Base-by-base conservation (phyloP, 352 stramenopile species). In the Peronospora farinosa region DNA sequence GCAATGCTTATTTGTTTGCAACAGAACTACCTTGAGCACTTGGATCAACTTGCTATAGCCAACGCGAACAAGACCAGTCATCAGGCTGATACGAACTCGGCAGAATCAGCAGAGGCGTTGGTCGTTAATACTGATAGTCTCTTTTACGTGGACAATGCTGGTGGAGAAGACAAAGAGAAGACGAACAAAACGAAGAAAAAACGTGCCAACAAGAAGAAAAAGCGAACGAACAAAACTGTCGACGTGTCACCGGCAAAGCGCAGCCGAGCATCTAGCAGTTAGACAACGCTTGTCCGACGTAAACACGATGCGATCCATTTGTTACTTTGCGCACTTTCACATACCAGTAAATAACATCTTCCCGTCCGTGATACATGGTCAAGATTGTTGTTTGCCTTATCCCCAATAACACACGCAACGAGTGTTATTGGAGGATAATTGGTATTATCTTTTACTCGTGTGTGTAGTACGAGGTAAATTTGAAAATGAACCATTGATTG, bases 71-170 rank as follows among this genome's bases (percentile, higher is more conserved):
- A 58, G 27, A 44, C 21, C 23, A 58, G 11, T 44, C 27, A 13
- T 44, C 27, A 15, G 30, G 42, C 12, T 41, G 39, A 33, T 41
- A 10, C 31, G 16, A 47, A 43, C n/a, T 13, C 33, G 21, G 40
- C 16, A 10, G 27, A 45, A 17, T 25, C 36, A 42, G 28, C 37
- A 17, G 17, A 43, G 33, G 36, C 43, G 38, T 37, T 30, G 10
- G 28, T 30, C 3, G 12, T 15, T 15, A 53, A 57, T 16, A 25
- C 46, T 16, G 56, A 51, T 33, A 46, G 36, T 50, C 51, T 85
- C 7, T 87, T 87, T 51, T 86, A 79, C 52, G 45, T 72, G 60
- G 76, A 87, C 60, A 81, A 65, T 40, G 69, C 60, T 27, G 76
- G 76, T 25, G 73, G 64, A 41, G 64, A 69, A 15, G 33, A 12